Base-by-base conservation (phyloP, 2,329 filamentous ascomycete genomes). In the Diaporthe australafricana region DNA sequence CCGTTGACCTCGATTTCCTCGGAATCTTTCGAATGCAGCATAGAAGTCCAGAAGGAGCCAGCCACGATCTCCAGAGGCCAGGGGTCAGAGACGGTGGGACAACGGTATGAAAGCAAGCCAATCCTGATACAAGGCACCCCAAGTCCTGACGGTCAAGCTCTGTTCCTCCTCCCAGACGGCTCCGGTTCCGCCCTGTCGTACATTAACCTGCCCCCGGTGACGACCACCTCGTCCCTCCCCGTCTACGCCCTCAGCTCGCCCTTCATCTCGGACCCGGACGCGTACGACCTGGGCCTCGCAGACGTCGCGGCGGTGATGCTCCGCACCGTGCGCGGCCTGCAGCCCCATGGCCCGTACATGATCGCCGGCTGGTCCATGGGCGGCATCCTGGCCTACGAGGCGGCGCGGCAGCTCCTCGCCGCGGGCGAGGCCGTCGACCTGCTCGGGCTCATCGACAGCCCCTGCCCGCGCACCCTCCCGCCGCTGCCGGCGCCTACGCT, bases 171-270 rank as follows among this genome's bases (percentile, higher is more conserved):
- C 0, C 68, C 68, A 48, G 68, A 70, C 48, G 68, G 68, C 47
- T 70, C 68, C 14, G 68, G 68, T 53, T 70, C 68, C 14, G 56
- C 68, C 45, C 45, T 53, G 38, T 70, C 68, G 3, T 70, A 70
- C 68, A 45, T 62, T 40, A 42, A 48, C 35, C 25, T 69, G 5
- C 38, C 52, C 5, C 38, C 50, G 27, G 27, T 60, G 40, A 47
- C 67, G 25, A 56, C 42, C 5, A 5, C 11, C 4, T 63, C 68
- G 3, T 62, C 68, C 17, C 50, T 70, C 14, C 48, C 68, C 3
- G 32, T 70, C 1, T 42, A 63, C 47, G 56, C 56, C 2, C 68
- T 70, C 17, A 63, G 27, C 55, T 70, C 56, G 48, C 68, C 68
- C 7, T 70, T 63, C 56, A 45, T 48, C 35, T 42, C 35, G 11